Evolutionary conservation across 768 basidiomycete genomes (phyloP).

Genomic region (Nidula microcarpa): DNA sequence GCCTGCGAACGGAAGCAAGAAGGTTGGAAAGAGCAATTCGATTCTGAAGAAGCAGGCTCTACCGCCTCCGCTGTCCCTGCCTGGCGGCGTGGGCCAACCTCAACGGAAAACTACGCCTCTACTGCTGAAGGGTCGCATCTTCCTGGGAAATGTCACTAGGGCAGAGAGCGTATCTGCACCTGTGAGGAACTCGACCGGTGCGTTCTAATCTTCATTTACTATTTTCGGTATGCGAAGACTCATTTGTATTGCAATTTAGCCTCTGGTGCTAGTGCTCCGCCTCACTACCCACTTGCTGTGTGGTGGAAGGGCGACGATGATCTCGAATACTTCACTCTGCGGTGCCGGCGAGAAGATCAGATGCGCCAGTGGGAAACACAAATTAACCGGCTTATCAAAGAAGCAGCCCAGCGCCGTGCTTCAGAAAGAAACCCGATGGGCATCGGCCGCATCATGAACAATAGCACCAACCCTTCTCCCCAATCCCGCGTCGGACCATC

Average conservation of each 20-base stretch:
- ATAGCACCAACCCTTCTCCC: slow-evolving; percentile 43
- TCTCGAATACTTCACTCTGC: slow-evolving; percentile 90
- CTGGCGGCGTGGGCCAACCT: slow-evolving; percentile 50
- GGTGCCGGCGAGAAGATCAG: slow-evolving; percentile 90
- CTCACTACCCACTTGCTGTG: slow-evolving; percentile 78
- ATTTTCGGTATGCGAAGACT: slow-evolving; percentile 1
- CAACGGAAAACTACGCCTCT: slow-evolving; percentile 80
- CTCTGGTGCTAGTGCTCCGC: slow-evolving; percentile 34
- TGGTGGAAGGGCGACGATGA: slow-evolving; percentile 96
- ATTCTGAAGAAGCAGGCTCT: slow-evolving; percentile 80
- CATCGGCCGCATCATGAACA: slow-evolving; percentile 48
- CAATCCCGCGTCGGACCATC: slow-evolving; percentile 29
- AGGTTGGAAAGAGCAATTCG: slow-evolving; percentile 80
- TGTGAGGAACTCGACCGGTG: slow-evolving; percentile 58
- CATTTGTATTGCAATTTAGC: slow-evolving; percentile 21
- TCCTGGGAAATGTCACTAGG: slow-evolving; percentile 91
- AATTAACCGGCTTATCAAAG: slow-evolving; percentile 84
- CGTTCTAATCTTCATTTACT: slow-evolving; percentile 21
- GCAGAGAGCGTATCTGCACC: slow-evolving; percentile 51
- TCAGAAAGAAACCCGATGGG: slow-evolving; percentile 48
- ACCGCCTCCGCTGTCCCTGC: slow-evolving; percentile 41
- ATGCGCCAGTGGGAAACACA: slow-evolving; percentile 89
- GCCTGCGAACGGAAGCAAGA: slow-evolving; percentile 58
- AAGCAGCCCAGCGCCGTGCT: slow-evolving; percentile 65
- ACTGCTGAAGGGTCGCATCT: slow-evolving; percentile 93